Conservation (phyloP, 345 rosid species). For the Salix arbutifolia region DNA sequence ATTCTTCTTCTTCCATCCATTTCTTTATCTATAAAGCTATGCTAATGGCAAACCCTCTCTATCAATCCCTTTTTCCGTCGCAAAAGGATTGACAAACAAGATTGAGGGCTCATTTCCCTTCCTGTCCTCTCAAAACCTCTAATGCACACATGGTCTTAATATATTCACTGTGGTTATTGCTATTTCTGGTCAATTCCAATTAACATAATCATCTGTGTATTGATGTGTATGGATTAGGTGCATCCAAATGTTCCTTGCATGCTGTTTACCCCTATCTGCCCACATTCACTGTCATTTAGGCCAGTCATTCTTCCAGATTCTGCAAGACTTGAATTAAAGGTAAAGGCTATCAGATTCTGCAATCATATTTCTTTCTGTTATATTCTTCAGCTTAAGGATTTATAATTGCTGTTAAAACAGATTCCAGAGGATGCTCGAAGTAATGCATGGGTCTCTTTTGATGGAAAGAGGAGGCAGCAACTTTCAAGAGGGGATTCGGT, state of each 20-base stretch:
- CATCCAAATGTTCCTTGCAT: slow-evolving; percentile 99
- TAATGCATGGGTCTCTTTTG: slow-evolving; percentile 98
- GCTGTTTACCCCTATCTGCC: slow-evolving; percentile 96
- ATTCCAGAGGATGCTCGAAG: slow-evolving; percentile 91
- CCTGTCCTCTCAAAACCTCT: background rate
- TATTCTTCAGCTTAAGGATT: slow-evolving; percentile 6
- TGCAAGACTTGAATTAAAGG: slow-evolving; percentile 83
- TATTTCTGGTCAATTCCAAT: background rate
- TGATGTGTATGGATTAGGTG: slow-evolving; percentile 49
- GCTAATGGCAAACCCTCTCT: background rate
- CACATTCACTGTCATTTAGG: slow-evolving; percentile 94
- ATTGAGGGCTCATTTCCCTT: background rate
- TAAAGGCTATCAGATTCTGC: background rate
- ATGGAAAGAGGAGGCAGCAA: slow-evolving; percentile 97
- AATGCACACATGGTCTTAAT: background rate
- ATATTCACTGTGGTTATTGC: background rate
- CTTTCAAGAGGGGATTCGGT: slow-evolving; percentile 94
- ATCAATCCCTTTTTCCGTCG: background rate
- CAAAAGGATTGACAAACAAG: background rate
- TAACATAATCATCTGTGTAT: background rate
- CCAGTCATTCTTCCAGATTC: slow-evolving; percentile 99
- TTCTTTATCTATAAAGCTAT: background rate
- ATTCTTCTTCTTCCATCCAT: background rate
- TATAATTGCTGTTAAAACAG: slow-evolving; percentile 28
- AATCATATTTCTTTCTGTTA: background rate